These are phyloP conservation scores for Penicillium ucsense DNA, from an alignment of 495 filamentous ascomycete genomes.

Conservation along the genomic window DNA sequence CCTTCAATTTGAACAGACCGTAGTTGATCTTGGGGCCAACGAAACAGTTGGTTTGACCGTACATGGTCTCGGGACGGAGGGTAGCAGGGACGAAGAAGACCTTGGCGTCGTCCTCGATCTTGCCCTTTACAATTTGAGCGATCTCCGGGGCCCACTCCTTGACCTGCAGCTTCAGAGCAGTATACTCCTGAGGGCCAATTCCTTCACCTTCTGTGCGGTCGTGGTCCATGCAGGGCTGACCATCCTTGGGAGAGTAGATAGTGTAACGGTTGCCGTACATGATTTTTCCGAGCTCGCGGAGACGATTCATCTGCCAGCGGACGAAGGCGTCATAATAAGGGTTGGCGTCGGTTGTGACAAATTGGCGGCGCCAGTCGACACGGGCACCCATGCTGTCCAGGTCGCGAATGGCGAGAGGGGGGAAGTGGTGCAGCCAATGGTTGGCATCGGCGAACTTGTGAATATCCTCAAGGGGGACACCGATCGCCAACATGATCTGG, in stretches of 20 bases:
- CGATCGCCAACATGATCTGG: constrained; percentile 79
- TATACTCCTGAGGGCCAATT: constrained; percentile 84
- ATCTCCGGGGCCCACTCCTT: constrained; percentile 75
- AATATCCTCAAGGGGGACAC: constrained; percentile 78
- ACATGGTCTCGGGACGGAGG: constrained; percentile 95
- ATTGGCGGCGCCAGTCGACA: constrained; percentile 85
- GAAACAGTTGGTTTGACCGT: constrained; percentile 93
- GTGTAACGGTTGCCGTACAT: constrained; percentile 92
- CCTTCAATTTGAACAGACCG: constrained; percentile 73
- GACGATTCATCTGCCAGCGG: constrained; percentile 92
- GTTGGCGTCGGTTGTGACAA: constrained; percentile 95
- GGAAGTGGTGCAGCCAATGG: constrained; percentile 85
- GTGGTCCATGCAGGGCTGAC: constrained; percentile 96
- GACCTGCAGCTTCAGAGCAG: constrained; percentile 79
- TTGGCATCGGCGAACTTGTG: constrained; percentile 81
- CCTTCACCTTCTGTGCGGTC: constrained; percentile 89
- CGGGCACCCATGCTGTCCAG: constrained; percentile 74
- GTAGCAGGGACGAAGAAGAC: constrained; percentile 89
- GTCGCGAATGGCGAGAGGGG: constrained; percentile 70
- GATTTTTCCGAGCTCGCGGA: constrained; percentile 85
- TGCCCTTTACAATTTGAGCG: constrained; percentile 57
- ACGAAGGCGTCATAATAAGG: constrained; percentile 96
- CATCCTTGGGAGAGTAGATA: constrained; percentile 92
- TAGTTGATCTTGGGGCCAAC: constrained; percentile 88
- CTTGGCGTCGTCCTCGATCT: constrained; percentile 70